Percentiles rank a stretch among this genome's conserved stretches.
Evolutionary conservation across 2,329 filamentous ascomycete genomes (phyloP).

Genomic region (Fusarium sororula): DNA sequence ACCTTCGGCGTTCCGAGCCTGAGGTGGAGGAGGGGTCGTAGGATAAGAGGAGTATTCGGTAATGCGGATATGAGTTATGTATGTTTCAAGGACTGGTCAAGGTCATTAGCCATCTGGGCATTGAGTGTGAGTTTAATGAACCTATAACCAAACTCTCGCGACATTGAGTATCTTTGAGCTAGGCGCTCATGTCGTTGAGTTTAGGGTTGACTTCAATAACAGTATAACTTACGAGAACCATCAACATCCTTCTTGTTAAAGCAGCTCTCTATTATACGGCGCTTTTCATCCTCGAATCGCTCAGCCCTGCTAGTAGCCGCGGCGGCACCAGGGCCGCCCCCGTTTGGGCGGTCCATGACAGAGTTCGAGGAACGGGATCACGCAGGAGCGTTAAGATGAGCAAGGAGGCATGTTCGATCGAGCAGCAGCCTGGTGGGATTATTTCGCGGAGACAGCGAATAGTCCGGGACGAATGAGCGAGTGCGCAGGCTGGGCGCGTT

Average conservation of each 20-base stretch:
- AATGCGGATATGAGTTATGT: slow-evolving; percentile 96
- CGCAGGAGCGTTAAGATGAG: slow-evolving; percentile 38
- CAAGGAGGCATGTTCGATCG: slow-evolving; percentile 44
- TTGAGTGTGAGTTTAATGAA: too few relatives aligned
- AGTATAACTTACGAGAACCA: slow-evolving; percentile 74
- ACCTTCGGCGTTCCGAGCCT: slow-evolving; percentile 71
- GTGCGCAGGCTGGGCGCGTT: slow-evolving; percentile 10
- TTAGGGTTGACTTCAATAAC: slow-evolving; percentile 19
- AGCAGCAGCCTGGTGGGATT: neutral
- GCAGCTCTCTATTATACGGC: slow-evolving; percentile 92
- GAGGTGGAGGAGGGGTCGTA: slow-evolving; percentile 83
- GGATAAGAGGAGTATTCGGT: slow-evolving; percentile 86
- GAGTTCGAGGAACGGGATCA: slow-evolving; percentile 34
- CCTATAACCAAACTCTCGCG: neutral
- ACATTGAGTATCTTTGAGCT: neutral
- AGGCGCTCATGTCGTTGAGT: neutral
- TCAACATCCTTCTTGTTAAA: slow-evolving; percentile 90
- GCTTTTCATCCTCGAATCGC: slow-evolving; percentile 96
- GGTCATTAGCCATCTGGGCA: slow-evolving; percentile 6
- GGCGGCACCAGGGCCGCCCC: slow-evolving; percentile 48
- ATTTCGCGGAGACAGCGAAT: neutral
- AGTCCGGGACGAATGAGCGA: neutral
- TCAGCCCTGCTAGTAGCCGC: slow-evolving; percentile 67
- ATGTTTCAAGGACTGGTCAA: slow-evolving; percentile 72
- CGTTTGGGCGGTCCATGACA: slow-evolving; percentile 53